Base-by-base conservation (phyloP, 2,329 filamentous ascomycete genomes). In the Davidsoniella virescens region DNA sequence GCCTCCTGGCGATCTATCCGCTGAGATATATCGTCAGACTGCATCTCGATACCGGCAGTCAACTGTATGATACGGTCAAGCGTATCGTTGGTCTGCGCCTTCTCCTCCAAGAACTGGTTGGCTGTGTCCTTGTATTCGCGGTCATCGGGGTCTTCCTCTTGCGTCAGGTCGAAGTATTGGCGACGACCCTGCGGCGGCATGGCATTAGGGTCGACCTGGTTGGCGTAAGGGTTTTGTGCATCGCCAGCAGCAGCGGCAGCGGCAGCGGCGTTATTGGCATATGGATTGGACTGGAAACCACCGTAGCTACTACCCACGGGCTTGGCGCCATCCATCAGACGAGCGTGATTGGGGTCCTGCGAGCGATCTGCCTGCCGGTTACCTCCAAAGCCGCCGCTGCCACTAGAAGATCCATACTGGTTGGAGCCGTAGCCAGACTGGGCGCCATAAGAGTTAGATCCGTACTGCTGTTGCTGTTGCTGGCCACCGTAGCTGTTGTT, bases 1-100 rank as follows among this genome's bases (percentile, higher is more conserved):
- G 94, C 86, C 53, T 82, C 83, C 63, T 94, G 87, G 26, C 46
- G 12, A 74, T 77, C 49, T 81, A 84, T 10, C 94, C 75, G 51
- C 82, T 73, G 38, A 78, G 80, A 37, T 90, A 71, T 0, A 84
- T 88, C 47, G 77, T 75, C 20, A 80, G 74, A 43, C 83, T 84
- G 37, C 76, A 80, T 57, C 85, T 78, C 58, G 86, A 76, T 8
- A 79, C 76, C 74, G 44, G 79, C 73, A 25, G 81, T 81, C 50
- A 80, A 73, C 7, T 75, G 72, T 41, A 84, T 68, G 12, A 82
- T 80, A 60, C 56, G 51, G 5, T 56, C 50, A 5, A 55, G 52
- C 0, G 56, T 54, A 16, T 58, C 47, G 3, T 56, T 52, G 25
- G 49, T 50, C 17, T 46, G 40, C 29, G 36, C 43, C 20, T 51